Base-by-base conservation (phyloP, 208 protist species). In the Acanthamoeba castellanii region DNA sequence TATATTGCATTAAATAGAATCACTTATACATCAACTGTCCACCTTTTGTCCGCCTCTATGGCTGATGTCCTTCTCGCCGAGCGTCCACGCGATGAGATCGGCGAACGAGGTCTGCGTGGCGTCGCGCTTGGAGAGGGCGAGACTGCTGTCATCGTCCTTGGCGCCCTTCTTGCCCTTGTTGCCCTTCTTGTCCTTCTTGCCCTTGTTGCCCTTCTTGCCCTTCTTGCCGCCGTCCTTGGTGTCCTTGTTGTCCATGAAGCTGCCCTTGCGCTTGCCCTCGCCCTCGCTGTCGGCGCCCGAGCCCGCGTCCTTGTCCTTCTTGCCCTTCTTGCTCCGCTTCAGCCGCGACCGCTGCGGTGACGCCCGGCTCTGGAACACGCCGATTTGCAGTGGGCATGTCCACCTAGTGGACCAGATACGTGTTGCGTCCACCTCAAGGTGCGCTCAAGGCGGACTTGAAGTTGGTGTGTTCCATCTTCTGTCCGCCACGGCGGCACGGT, bases 211-310 rank as follows among this genome's bases (percentile, higher is more conserved):
- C 66, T 74, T 74, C 30, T 74, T 74, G 66, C 25, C 66, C 66
- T 74, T 74, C 66, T 74, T 74, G 66, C 14, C 30, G 14, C 22
- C 25, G 16, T 18, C 52, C 66, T 74, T 74, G 13, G 66, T 74
- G 66, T 74, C 66, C 66, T 74, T 74, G 66, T 74, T 74, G 66
- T 74, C 66, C 66, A 74, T 74, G 30, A 74, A 74, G 66, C 66
- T 74, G 13, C 66, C 66, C 66, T 74, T 74, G 3, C 66, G 22
- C 66, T 34, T 27, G 22, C 66, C 66, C 30, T 74, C 66, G 30
- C 66, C 66, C 25, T 74, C 66, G 66, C 66, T 34, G 66, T 74
- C 66, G n/a, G 66, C 30, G 9, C 66, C 66, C 8, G 66, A 74
- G 52, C 52, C 52, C 52, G 52, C 52, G 66, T 74, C 66, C 66